Evolutionary conservation across 805 yeast genomes (phyloP).

Genomic region (Candida oleophila): DNA sequence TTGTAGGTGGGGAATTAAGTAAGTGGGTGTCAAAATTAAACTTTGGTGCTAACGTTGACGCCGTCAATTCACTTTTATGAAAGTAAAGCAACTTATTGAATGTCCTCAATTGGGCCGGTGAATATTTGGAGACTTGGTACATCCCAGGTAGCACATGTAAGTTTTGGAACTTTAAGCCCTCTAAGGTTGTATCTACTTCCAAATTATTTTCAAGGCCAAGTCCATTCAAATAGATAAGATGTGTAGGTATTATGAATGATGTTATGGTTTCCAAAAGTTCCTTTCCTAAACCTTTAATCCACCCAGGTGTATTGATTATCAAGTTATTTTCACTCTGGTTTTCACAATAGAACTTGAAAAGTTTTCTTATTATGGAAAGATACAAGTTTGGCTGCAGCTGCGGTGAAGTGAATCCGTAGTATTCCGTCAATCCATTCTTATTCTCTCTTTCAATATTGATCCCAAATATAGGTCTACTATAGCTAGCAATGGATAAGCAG

Average conservation of each 20-base stretch:
- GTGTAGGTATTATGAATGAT: constrained; percentile 48
- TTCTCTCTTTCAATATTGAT: constrained; percentile 20
- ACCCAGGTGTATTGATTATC: constrained; percentile 81
- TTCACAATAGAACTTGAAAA: constrained; percentile 33
- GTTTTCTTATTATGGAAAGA: constrained; percentile 36
- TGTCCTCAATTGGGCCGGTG: constrained; percentile 52
- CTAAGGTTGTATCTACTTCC: constrained; percentile 28
- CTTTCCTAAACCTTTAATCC: constrained; percentile 87
- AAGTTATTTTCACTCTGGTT: constrained; percentile 33
- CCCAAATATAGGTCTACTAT: constrained; percentile 25
- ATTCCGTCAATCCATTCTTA: constrained; percentile 17
- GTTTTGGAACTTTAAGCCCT: constrained; percentile 25
- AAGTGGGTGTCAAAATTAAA: constrained; percentile 26
- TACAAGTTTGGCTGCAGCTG: constrained; percentile 63
- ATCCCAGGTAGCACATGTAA: constrained; percentile 34
- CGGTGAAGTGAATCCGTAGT: constrained; percentile 69
- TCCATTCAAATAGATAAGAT: constrained; percentile 48
- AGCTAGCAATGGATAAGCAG: constrained; percentile 54
- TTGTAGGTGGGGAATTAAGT: constrained; percentile 22
- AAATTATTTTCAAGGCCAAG: constrained; percentile 6
- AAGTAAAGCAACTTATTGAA: constrained; percentile 54
- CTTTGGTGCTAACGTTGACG: background rate
- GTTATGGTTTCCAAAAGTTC: constrained; percentile 56
- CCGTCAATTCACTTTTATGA: constrained; percentile 35
- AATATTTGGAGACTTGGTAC: constrained; percentile 32